Evolutionary conservation across 2,329 filamentous ascomycete genomes (phyloP), one percentile per base, ranked within the genome.

Genomic region (Cadophora gregata): DNA sequence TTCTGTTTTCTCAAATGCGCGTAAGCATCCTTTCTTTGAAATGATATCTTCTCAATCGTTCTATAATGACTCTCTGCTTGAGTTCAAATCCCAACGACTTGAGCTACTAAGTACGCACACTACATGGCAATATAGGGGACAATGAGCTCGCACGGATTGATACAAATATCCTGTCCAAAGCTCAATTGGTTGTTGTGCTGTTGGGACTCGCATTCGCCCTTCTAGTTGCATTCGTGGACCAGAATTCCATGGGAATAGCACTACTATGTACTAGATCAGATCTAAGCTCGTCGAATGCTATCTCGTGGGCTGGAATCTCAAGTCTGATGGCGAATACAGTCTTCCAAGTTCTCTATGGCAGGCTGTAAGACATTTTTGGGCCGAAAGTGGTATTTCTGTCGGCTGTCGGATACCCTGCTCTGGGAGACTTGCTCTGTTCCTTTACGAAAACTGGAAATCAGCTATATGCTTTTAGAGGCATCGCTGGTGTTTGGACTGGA

Each of bases 311-410:
- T 1, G 84, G 83, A 7, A 85, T 83, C 0, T 81, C 83, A 9
- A 81, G 81, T 3, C 75, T 87, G 53, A 83, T 87, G 55, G 84
- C 84, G 33, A 86, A 85, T 66, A 89, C 88, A 0, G 84, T 85
- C 38, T 90, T 90, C 69, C 87, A 88, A 69, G 86, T 89, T 67
- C 80, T 90, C 0, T 90, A 90, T 73, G 87, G 88, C 24, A 82
- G 86, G 2, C 72, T 89, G 3, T 88, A 86, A 0, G 86, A 89
- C 75, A 84, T 89, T 0, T 83, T 88, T 60, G 86, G 86, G 24
- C 82, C 87, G 21, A 89, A 89, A 74, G 80, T 82, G 8, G 80
- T 90, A 7, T 85, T 86, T 61, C 73, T 90, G 2, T 80, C 79
- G 1, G 84, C 85, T 1, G 76, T 88, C 8, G 79, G 79, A 0